Conservation (phyloP, 1,284 basidiomycete species). For the Cryptococcus sp. region DNA sequence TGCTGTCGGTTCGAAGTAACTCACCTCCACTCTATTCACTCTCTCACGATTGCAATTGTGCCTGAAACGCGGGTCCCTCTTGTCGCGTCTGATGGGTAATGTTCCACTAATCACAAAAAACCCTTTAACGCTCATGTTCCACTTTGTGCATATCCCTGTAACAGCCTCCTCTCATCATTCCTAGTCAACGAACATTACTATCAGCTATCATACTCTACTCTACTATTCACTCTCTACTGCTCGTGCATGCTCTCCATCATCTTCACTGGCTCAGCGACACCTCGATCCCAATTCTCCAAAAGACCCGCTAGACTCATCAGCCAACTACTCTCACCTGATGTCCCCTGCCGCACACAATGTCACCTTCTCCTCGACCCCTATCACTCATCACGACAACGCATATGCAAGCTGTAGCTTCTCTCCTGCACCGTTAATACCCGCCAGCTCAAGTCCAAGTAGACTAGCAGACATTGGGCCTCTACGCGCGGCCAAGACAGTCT, state of each 20-base stretch:
- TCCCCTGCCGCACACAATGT: constrained; percentile 11
- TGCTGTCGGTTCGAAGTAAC: no score
- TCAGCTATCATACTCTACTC: neutral
- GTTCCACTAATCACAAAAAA: neutral
- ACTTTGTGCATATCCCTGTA: no score
- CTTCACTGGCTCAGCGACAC: no score
- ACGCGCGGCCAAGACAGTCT: constrained; percentile 15
- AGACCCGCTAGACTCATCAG: neutral
- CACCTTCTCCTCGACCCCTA: constrained; percentile 5
- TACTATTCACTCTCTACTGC: no score
- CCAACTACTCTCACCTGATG: constrained; percentile 3
- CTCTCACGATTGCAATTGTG: constrained; percentile 1
- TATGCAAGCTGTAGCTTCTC: constrained; percentile 7
- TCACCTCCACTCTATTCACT: constrained; percentile 7
- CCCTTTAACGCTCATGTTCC: no score
- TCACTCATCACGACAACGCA: constrained; percentile 2
- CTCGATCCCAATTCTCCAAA: no score
- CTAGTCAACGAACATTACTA: neutral
- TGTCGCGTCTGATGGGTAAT: neutral
- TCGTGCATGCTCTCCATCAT: no score
- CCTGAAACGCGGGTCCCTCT: no score
- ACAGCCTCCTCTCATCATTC: neutral
- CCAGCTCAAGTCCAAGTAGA: constrained; percentile 15
- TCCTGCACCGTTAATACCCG: constrained; percentile 11
- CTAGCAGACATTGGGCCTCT: constrained; percentile 6